Base-by-base conservation (phyloP, 805 yeast genomes). In the Starmerella tilneyi region DNA sequence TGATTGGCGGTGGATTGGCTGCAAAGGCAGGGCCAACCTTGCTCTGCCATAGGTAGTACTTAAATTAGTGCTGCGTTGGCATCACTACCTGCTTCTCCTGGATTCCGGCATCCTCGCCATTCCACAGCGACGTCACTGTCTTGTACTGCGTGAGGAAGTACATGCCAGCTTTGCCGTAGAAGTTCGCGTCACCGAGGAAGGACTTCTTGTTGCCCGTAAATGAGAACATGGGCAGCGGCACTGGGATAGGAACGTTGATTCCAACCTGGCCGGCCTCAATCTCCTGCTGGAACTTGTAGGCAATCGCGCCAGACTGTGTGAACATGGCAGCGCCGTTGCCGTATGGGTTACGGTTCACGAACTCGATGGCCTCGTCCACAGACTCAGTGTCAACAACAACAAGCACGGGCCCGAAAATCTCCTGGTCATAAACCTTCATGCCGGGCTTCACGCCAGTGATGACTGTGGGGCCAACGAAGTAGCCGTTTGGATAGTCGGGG, bases 221-320 rank as follows among this genome's bases (percentile, higher is more conserved):
- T 3, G 84, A 77, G 63, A 80, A 80, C 83, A 81, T 78, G 48
- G 88, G 86, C 61, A 81, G 67, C 41, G 88, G 88, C 16, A 80
- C 88, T 5, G 88, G 88, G 50, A 80, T 81, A 13, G 88, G 86
- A 29, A 80, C 84, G 56, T 80, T 80, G 55, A 80, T 70, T 45
- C 88, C 88, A 41, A 80, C 82, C 63, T 80, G 86, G 26, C 88
- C 88, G 45, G 79, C 76, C 48, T 78, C 81, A 50, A 79, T 74
- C 52, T 75, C 71, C 63, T 71, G 75, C 60, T 73, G 78, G 68
- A 81, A 80, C 59, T 75, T 75, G 62, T 78, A 80, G 4, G 83
- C 81, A n/a, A 74, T 67, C 19, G 81, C 67, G 11, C 88, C 88
- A 1, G 81, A 75, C 27, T 72, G 68, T 13, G 88, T 80, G 70